These are phyloP conservation scores for Arxiozyma telluris DNA, from an alignment of 1,139 yeast species.

Conservation along the genomic window DNA sequence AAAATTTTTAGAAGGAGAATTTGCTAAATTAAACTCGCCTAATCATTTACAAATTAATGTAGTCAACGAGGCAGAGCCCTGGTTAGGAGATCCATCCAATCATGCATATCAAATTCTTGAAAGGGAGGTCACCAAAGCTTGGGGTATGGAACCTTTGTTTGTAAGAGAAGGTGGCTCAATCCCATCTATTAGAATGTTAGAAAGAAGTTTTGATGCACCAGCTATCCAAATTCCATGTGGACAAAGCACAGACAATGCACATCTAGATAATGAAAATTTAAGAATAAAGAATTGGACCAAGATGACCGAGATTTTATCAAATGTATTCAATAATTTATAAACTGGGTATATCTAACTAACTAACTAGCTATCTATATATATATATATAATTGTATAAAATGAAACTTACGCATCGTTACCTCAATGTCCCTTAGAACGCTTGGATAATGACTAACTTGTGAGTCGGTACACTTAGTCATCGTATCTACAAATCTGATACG, in stretches of 20 bases:
- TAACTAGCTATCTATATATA: too few species aligned
- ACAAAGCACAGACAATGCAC: conserved; percentile 91
- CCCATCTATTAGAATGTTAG: conserved; percentile 80
- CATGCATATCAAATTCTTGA: conserved; percentile 59
- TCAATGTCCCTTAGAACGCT: too few species aligned
- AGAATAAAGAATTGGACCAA: conserved; percentile 71
- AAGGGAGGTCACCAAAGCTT: conserved; percentile 49
- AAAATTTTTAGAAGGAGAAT: conserved; percentile 39
- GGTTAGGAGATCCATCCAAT: conserved; percentile 84
- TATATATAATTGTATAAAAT: too few species aligned
- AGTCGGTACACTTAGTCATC: too few species aligned
- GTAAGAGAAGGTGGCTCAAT: conserved; percentile 96
- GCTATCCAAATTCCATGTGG: conserved; percentile 98
- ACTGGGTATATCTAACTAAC: neutral
- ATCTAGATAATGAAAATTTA: conserved; percentile 76
- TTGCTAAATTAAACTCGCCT: conserved; percentile 42
- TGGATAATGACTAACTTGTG: too few species aligned
- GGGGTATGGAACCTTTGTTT: conserved; percentile 66
- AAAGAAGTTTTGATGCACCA: conserved; percentile 70
- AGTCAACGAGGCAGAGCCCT: conserved; percentile 85
- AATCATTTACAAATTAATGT: conserved; percentile 54
- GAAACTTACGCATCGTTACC: too few species aligned
- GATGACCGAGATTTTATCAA: conserved; percentile 56
- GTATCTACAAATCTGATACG: too few species aligned
- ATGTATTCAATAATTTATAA: conserved; percentile 39